Base-by-base conservation (phyloP, 2,329 filamentous ascomycete species). In the Ophiostoma tasmaniense region DNA sequence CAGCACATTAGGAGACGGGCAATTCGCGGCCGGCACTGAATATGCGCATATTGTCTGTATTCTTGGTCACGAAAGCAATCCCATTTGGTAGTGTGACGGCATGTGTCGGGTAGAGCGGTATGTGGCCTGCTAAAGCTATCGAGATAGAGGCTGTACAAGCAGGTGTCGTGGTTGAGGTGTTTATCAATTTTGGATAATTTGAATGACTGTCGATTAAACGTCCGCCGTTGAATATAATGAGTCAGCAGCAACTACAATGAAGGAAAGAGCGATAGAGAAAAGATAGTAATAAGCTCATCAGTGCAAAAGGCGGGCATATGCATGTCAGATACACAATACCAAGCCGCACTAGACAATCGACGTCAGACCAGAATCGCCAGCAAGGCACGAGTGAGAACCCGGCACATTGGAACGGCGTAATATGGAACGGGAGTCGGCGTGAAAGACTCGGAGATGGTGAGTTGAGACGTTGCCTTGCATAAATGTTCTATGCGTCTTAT, bases 391-490 rank as follows among this genome's bases (percentile, higher is more conserved):
- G 22, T 55, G n/a, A 25, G 50, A 55, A 55, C 50, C 50, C 50
- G n/a, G 50, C 50, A 17, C 3, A 11, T 11, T 25, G 50, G 50
- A 17, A 55, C 50, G 50, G n/a, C 22, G 50, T 55, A 55, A 55
- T 55, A 55, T 55, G 50, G 50, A 52, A 25, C n/a, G 22, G 50
- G 50, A 28, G 50, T 55, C n/a, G 14, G 50, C 50, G n/a, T 55
- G 50, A 55, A 22, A 55, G n/a, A 55, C 22, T 55, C n/a, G 50
- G 50, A 25, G 50, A 25, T 25, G 50, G 50, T 55, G 50, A 55
- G n/a, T 55, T 55, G 50, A 22, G 50, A 55, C n/a, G 50, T 55
- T 55, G 50, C 50, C 50, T 55, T 55, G 50, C 50, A 55, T 55
- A 25, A 55, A 55, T 55, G 22, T 25, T 25, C 3, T 55, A 25